Base-by-base conservation (phyloP, 495 filamentous ascomycete genomes). In the Halenospora varia region DNA sequence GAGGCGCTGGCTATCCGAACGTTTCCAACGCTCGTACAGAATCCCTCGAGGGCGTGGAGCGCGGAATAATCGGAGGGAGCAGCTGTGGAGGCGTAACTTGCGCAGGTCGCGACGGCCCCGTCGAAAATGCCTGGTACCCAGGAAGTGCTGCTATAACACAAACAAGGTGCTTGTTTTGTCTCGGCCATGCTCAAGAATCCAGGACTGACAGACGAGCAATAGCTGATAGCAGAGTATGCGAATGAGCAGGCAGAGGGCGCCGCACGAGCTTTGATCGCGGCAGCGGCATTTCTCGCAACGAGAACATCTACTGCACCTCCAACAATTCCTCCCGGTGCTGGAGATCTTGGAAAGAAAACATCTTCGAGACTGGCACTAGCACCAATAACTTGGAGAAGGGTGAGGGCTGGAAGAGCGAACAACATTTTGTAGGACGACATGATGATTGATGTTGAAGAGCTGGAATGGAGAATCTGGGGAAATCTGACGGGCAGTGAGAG, bases 61-160 rank as follows among this genome's bases (percentile, higher is more conserved):
- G 44, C 8, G 3, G 51, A 25, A 53, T 53, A 62, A 9, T 26
- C 48, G n/a, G 4, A 41, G 0, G 46, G 23, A n/a, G 3, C 22
- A 0, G 59, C 40, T 1, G 48, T 52, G 3, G 2, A 0, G 10
- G 42, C 51, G 25, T 29, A 56, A 3, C 1, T 22, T 13, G 13
- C 20, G 35, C 59, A 62, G 8, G 48, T 48, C 2, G 18, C 23
- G 2, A 51, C 26, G 6, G 53, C 47, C 23, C 51, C 51, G 25
- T 62, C 59, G 35, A 56, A 62, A 2, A 48, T 25, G 11, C 24
- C 56, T 10, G 59, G 59, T 10, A 26, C 15, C 59, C 59, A 62
- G 6, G 25, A 13, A 8, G 29, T 25, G 19, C 53, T 56, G 40
- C 53, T 56, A 23, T 56, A 56, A 40, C 53, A 56, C 2, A 56